These are phyloP conservation scores for Phytopythium kandeliae DNA, from an alignment of 352 stramenopile species.

Conservation along the genomic window DNA sequence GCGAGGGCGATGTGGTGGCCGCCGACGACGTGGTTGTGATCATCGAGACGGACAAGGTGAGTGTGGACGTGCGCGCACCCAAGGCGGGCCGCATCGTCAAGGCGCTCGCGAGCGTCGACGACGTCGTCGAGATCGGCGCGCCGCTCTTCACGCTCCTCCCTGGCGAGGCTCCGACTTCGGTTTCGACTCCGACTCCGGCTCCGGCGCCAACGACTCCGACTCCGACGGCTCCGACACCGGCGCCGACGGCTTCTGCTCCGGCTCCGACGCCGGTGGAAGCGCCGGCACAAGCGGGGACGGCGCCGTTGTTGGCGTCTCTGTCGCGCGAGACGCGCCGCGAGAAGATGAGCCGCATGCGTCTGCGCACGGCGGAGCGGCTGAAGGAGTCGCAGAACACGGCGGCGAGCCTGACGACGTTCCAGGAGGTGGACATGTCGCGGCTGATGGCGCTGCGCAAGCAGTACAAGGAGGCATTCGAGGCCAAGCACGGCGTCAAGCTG, in stretches of 20 bases:
- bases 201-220: constrained; percentile 12
- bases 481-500: constrained; percentile 98
- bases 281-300: constrained; percentile 19
- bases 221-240: constrained; percentile 10
- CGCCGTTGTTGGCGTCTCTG: constrained; percentile 42
- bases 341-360: constrained; percentile 99
- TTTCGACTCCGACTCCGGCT: constrained; percentile 16
- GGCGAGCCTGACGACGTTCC: constrained; percentile 99
- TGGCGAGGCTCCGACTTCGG: constrained; percentile 45
- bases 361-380: constrained; percentile 94
- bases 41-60: constrained; percentile 96
- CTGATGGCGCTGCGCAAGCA: constrained; percentile 93
- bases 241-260: constrained; percentile 9
- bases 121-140: constrained; percentile 93
- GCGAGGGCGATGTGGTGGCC: constrained; percentile 86
- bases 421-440: constrained; percentile 98
- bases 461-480: constrained; percentile 96
- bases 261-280: constrained; percentile 1
- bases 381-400: constrained; percentile 98
- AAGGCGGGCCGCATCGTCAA: constrained; percentile 88
- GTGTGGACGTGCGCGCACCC: constrained; percentile 85
- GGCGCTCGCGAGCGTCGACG: constrained; percentile 91
- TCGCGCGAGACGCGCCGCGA: constrained; percentile 72
- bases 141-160: constrained; percentile 88
- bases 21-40: constrained; percentile 95